Conservation (phyloP, 805 yeast genomes). For the Grigorovia humatica region DNA sequence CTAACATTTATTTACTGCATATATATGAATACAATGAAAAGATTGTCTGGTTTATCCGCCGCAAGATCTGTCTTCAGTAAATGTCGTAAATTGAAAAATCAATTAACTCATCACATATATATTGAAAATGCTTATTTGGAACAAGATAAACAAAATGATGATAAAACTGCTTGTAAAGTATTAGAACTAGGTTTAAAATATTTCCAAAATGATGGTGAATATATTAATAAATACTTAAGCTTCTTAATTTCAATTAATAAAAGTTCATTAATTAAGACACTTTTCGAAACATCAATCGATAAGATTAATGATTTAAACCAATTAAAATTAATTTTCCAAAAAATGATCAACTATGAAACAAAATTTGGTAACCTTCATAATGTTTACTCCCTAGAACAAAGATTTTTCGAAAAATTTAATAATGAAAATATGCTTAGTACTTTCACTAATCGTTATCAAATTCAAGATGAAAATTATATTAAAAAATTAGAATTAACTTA, state of each 20-base stretch:
- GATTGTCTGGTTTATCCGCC: constrained; percentile 56
- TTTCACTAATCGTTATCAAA: constrained; percentile 31
- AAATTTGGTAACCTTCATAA: constrained; percentile 61
- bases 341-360: constrained; percentile 59
- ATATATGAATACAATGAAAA: constrained; percentile 61
- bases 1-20: constrained; percentile 59
- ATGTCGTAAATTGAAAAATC: constrained; percentile 48
- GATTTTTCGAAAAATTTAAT: constrained; percentile 59
- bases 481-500: constrained; percentile 30
- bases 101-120: constrained; percentile 63
- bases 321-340: constrained; percentile 40
- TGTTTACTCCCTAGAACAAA: constrained; percentile 51
- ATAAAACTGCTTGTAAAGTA: constrained; percentile 60
- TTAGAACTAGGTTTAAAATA: constrained; percentile 69
- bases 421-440: constrained; percentile 33
- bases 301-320: constrained; percentile 29
- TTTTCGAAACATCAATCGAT: constrained; percentile 68
- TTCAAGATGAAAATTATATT: constrained; percentile 27
- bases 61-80: constrained; percentile 64
- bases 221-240: constrained; percentile 57
- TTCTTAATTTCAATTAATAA: constrained; percentile 60
- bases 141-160: constrained; percentile 50
- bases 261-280: constrained; percentile 64
- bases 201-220: constrained; percentile 44
- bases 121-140: constrained; percentile 79